phyloP scores from a whole-genome alignment of 2,329 filamentous ascomycete genomes.

The Aspergillus sojae region DNA sequence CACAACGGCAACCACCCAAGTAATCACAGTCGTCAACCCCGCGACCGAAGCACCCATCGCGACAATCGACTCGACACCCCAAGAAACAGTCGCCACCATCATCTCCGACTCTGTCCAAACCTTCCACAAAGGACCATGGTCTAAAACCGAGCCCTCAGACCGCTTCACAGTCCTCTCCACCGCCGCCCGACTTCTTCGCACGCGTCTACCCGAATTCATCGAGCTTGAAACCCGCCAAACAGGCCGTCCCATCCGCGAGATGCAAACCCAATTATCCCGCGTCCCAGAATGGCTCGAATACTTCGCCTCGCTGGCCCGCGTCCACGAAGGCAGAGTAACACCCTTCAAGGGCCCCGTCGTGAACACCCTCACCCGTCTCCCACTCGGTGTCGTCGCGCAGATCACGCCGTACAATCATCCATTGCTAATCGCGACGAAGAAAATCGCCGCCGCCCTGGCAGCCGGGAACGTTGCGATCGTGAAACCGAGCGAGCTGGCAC shows the following conservation, averaged over 20 bases:
- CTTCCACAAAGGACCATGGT: slow-evolving; percentile 60
- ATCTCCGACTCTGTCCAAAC: slow-evolving; percentile 37
- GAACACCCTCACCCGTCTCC: slow-evolving; percentile 40
- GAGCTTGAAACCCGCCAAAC: slow-evolving; percentile 68
- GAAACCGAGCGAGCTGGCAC: slow-evolving; percentile 46
- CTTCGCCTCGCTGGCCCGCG: slow-evolving; percentile 68
- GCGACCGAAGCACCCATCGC: slow-evolving; percentile 33
- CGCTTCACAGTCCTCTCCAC: slow-evolving; percentile 66
- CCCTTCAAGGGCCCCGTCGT: slow-evolving; percentile 56
- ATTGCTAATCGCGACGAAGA: slow-evolving; percentile 41
- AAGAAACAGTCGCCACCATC: slow-evolving; percentile 56
- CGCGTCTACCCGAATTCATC: slow-evolving; percentile 60
- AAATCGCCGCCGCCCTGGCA: slow-evolving; percentile 43
- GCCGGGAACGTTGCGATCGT: slow-evolving; percentile 45
- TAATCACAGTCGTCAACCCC: slow-evolving; percentile 33
- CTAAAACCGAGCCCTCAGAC: slow-evolving; percentile 56
- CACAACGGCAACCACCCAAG: slow-evolving; percentile 13
- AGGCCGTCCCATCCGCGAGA: slow-evolving; percentile 68
- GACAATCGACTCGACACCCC: slow-evolving; percentile 58
- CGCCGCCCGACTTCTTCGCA: slow-evolving; percentile 58
- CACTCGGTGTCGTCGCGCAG: slow-evolving; percentile 43
- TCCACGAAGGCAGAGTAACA: slow-evolving; percentile 66
- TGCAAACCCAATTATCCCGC: slow-evolving; percentile 68
- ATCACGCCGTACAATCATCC: slow-evolving; percentile 46
- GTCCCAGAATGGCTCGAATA: slow-evolving; percentile 67